phyloP scores from a whole-genome alignment of 2,329 filamentous ascomycete genomes.

The Colletotrichum truncatum region DNA sequence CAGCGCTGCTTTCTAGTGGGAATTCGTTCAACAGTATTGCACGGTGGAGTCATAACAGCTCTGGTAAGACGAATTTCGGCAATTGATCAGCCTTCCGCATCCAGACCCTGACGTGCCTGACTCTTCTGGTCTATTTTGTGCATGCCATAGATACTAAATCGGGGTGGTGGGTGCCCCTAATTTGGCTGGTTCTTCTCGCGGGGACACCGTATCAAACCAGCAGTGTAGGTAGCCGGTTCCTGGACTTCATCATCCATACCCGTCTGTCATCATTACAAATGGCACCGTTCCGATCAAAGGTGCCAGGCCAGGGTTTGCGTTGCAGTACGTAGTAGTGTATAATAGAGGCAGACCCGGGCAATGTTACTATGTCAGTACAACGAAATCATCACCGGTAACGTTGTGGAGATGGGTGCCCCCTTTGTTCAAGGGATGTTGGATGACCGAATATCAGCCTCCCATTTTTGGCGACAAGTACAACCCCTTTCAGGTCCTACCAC shows the following conservation, averaged over 20 bases:
- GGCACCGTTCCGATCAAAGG: too few relatives aligned
- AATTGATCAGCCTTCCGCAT: slow-evolving; percentile 28
- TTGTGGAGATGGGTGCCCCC: too few relatives aligned
- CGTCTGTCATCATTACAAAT: not conserved
- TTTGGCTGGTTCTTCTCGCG: not conserved
- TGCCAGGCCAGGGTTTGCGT: too few relatives aligned
- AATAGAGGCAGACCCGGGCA: too few relatives aligned
- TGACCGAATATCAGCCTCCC: not conserved
- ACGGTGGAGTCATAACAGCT: slow-evolving; percentile 2
- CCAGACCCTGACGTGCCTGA: slow-evolving; percentile 14
- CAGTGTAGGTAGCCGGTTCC: not conserved
- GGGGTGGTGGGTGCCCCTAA: slow-evolving; percentile 3
- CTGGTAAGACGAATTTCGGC: slow-evolving; percentile 19
- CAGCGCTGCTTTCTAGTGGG: not conserved
- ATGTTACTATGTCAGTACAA: too few relatives aligned
- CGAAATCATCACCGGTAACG: too few relatives aligned
- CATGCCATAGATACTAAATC: not conserved
- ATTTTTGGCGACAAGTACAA: not conserved
- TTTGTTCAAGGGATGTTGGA: too few relatives aligned
- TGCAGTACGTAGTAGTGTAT: too few relatives aligned
- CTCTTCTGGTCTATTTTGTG: not conserved
- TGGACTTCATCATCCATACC: not conserved
- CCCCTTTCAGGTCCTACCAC: not conserved
- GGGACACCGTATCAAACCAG: not conserved
- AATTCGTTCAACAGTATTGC: not conserved